Percentiles rank a stretch among this genome's conserved stretches.
Evolutionary conservation across 1,284 basidiomycete genomes (phyloP).

Genomic region (Coriolopsis trogii): DNA sequence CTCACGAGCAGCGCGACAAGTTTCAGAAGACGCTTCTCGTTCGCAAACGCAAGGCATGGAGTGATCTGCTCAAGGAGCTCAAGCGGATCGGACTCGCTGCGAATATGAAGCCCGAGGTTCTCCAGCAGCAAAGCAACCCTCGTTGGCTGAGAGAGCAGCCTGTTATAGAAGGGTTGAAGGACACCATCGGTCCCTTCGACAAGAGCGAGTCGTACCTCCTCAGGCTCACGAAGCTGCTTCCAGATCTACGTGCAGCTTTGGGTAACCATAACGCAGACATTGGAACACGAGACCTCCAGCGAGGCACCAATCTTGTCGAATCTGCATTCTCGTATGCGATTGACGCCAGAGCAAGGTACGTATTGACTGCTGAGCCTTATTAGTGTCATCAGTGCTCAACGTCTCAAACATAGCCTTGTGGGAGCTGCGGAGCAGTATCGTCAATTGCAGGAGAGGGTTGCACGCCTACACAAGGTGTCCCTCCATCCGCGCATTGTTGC

Average conservation of each 20-base stretch:
- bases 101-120: conserved; percentile 74
- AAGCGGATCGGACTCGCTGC: conserved; percentile 80
- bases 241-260: conserved; percentile 67
- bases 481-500: conserved; percentile 25
- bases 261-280: conserved; percentile 82
- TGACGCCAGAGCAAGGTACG: conserved; percentile 46
- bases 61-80: conserved; percentile 89
- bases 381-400: not conserved
- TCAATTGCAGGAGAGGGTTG: conserved; percentile 12
- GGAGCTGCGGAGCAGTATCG: conserved; percentile 11
- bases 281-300: conserved; percentile 82
- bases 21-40: conserved; percentile 77
- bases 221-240: conserved; percentile 70
- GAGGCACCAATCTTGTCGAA: conserved; percentile 82
- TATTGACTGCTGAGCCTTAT: conserved; percentile 19
- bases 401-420: conserved; percentile 25
- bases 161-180: conserved; percentile 26
- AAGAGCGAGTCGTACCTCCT: conserved; percentile 74
- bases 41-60: conserved; percentile 91
- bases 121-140: conserved; percentile 64
- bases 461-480: conserved; percentile 21
- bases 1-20: conserved; percentile 71
- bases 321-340: conserved; percentile 73
- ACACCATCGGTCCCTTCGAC: conserved; percentile 23
- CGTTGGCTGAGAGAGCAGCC: conserved; percentile 72